These are phyloP conservation scores for Cruciata laevipes DNA, from an alignment of 257 asterid species.

Conservation along the genomic window DNA sequence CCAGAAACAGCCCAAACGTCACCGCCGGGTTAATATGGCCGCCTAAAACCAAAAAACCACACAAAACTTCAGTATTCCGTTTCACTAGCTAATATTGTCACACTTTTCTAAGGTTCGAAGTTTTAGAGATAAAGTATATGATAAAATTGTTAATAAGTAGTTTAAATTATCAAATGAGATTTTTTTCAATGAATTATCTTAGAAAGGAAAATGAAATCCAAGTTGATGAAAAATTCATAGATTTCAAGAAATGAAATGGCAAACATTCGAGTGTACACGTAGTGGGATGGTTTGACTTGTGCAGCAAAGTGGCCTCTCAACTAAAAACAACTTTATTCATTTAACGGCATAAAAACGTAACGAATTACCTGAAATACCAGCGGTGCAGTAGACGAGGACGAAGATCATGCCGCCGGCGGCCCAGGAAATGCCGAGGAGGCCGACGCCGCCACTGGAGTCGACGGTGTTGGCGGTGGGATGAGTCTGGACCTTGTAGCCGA, in stretches of 20 bases:
- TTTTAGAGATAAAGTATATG: too few species aligned
- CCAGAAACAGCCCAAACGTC: constrained; percentile 41
- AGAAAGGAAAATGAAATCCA: too few species aligned
- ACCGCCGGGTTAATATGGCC: constrained; percentile 52
- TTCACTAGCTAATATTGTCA: not conserved
- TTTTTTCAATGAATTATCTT: too few species aligned
- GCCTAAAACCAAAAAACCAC: constrained; percentile 13
- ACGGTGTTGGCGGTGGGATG: constrained; percentile 4
- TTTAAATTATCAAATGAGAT: too few species aligned
- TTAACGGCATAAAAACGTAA: too few species aligned
- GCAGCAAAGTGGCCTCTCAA: not conserved
- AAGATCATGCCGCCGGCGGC: constrained; percentile 51
- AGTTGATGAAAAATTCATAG: too few species aligned
- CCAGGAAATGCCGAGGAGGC: constrained; percentile 46
- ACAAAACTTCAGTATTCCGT: not conserved
- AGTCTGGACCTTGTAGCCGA: constrained; percentile 31
- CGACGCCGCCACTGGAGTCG: constrained; percentile 29
- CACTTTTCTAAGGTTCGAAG: too few species aligned
- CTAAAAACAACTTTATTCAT: not conserved
- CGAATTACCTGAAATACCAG: constrained; percentile 38
- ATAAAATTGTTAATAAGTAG: too few species aligned
- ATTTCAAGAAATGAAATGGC: not conserved
- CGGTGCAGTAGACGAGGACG: constrained; percentile 44
- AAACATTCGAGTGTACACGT: not conserved
- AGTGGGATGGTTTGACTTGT: not conserved